Conservation (phyloP, 768 basidiomycete genomes). For the Boletus barrowsii region DNA sequence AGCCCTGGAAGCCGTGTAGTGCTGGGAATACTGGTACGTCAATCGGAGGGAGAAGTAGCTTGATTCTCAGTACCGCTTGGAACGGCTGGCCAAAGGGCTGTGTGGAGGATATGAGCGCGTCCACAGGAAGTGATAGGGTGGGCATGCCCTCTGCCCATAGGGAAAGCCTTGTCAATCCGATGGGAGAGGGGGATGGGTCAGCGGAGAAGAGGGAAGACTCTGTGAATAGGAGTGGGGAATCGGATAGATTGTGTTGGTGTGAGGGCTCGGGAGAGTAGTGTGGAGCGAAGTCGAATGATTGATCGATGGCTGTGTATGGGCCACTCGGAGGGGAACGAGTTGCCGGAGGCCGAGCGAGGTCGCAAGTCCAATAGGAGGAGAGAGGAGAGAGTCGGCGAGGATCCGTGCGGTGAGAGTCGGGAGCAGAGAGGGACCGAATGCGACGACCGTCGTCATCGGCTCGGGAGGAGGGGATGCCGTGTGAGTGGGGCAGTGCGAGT, state of each 20-base stretch:
- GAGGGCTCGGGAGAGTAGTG: conserved; percentile 26
- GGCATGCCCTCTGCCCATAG: conserved; percentile 69
- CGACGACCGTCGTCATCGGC: conserved; percentile 29
- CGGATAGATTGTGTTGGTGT: conserved; percentile 21
- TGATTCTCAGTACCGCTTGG: conserved; percentile 52
- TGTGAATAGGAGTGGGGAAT: conserved; percentile 29
- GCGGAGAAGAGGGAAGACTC: conserved; percentile 27
- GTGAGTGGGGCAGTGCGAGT: conserved; percentile 22
- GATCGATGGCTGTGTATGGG: conserved; percentile 24
- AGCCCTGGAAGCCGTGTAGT: conserved; percentile 63
- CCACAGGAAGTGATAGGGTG: conserved; percentile 58
- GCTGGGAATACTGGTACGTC: conserved; percentile 51
- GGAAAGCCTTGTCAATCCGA: conserved; percentile 39
- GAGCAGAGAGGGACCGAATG: conserved; percentile 30
- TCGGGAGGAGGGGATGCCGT: conserved; percentile 20
- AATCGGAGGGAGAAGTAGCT: conserved; percentile 53
- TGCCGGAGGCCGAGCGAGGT: conserved; percentile 24
- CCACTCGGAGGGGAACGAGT: conserved; percentile 24
- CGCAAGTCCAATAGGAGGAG: conserved; percentile 28
- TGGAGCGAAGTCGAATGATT: conserved; percentile 13
- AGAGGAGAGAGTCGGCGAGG: conserved; percentile 33
- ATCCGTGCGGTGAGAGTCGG: conserved; percentile 28
- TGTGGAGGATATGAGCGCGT: conserved; percentile 44
- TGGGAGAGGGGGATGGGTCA: conserved; percentile 33
- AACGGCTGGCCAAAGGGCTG: conserved; percentile 39